Base-by-base conservation (phyloP, 345 rosid species). In the Abelmoschus esculentus region DNA sequence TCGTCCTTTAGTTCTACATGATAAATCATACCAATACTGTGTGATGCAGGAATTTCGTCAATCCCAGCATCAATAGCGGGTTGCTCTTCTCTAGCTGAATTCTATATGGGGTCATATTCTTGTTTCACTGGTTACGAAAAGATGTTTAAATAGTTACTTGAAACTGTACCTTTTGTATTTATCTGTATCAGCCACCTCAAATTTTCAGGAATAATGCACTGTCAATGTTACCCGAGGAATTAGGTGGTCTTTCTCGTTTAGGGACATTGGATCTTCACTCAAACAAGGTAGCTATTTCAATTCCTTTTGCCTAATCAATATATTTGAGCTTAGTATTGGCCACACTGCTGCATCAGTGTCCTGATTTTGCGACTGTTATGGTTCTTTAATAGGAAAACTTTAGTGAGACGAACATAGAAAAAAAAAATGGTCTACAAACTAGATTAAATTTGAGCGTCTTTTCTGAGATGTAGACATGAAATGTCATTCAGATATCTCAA, bases 211-310 rank as follows among this genome's bases (percentile, higher is more conserved):
- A 80, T 70, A 93, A 93, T 68, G 63, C 77, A 29, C 77, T 93
- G 77, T 76, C 86, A 60, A 75, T 87, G 66, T 72, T 93, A 81
- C 96, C 98, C 71, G 75, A 70, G 61, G 95, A 88, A 80, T 52
- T 88, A 71, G 92, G 95, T 71, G 80, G 46, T 36, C 86, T 93
- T 72, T 86, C 90, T 72, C 69, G 67, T 69, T 80, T 93, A 60
- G 96, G 92, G 69, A 89, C 92, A 73, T 80, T 93, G 29, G 98
- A 91, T 88, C 86, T 91, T 64, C 96, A 84, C 72, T 89, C 96
- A 54, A 93, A 93, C 80, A 87, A 88, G 91, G 98, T 86, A 78
- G 22, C 50, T 6, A 46, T 29, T 65, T 78, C 56, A n/a, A 69
- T 78, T 62, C 28, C 59, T 50, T 69, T 67, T 47, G 5, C 40